These are phyloP conservation scores for Lasiodiplodia hormozganensis DNA, from an alignment of 2,329 filamentous ascomycete genomes.

Conservation along the genomic window DNA sequence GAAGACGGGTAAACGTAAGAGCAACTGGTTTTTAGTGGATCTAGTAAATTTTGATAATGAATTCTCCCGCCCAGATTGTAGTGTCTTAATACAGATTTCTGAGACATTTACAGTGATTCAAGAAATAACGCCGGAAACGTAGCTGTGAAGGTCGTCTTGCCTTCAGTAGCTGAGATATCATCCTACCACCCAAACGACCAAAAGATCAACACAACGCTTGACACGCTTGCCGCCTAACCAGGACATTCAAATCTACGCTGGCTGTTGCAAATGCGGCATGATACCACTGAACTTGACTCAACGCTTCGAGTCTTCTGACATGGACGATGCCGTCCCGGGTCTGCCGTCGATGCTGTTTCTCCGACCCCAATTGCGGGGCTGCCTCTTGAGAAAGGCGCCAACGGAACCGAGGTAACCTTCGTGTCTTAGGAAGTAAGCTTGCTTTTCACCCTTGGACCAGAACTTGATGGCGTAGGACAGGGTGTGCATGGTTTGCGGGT, in stretches of 20 bases:
- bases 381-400: slow-evolving; percentile 89
- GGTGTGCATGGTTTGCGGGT: slow-evolving; percentile 97
- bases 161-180: slow-evolving; percentile 13
- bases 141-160: background rate
- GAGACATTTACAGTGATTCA: background rate
- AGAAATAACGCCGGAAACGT: background rate
- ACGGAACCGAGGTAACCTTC: slow-evolving; percentile 95
- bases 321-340: background rate
- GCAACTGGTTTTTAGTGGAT: background rate
- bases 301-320: background rate
- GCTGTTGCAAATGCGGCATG: background rate
- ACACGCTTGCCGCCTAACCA: background rate
- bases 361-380: slow-evolving; percentile 90
- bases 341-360: slow-evolving; percentile 72
- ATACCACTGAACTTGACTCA: background rate
- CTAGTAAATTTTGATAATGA: background rate
- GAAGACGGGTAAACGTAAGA: background rate
- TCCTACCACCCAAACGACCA: background rate
- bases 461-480: slow-evolving; percentile 96
- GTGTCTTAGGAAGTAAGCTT: slow-evolving; percentile 94
- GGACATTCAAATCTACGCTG: background rate
- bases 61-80: background rate
- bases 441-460: slow-evolving; percentile 92
- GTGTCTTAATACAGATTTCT: background rate
- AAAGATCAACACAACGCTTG: slow-evolving; percentile 2